Evolutionary conservation across 768 basidiomycete species (phyloP).

Genomic region (Pleurotus giganteus): DNA sequence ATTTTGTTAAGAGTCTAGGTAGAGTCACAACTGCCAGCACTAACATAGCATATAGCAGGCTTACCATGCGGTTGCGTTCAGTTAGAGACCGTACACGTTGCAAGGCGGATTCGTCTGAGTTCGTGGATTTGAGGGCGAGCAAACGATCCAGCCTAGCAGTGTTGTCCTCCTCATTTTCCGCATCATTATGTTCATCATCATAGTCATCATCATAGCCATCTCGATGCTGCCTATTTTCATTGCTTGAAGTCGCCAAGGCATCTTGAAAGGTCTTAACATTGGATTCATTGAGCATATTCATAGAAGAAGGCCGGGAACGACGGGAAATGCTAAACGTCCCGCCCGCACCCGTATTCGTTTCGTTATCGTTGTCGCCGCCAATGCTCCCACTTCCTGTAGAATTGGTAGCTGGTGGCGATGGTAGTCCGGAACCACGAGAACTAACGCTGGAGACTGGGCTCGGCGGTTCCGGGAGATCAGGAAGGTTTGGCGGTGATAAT

Average conservation of each 20-base stretch:
- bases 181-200: constrained; percentile 42
- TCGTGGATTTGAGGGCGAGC: constrained; percentile 30
- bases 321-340: constrained; percentile 18
- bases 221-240: constrained; percentile 13
- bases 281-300: constrained; percentile 39
- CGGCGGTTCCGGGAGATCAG: constrained; percentile 72
- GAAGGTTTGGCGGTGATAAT: constrained; percentile 43
- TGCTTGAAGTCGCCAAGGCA: constrained; percentile 13
- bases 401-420: constrained; percentile 83
- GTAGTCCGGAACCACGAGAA: constrained; percentile 62
- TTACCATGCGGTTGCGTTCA: constrained; percentile 71
- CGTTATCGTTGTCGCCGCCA: constrained; percentile 48
- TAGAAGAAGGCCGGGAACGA: constrained; percentile 20
- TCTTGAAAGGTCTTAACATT: constrained; percentile 32
- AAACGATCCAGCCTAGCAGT: constrained; percentile 50
- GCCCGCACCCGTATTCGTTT: background rate
- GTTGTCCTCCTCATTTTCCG: constrained; percentile 57
- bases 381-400: constrained; percentile 81
- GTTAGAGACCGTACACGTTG: constrained; percentile 70
- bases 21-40: constrained; percentile 11
- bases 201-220: constrained; percentile 45
- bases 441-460: constrained; percentile 49
- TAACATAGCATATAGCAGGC: constrained; percentile 24
- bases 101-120: constrained; percentile 56
- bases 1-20: constrained; percentile 21